Evolutionary conservation across 805 yeast species (phyloP).

Genomic region (Candida awuae): DNA sequence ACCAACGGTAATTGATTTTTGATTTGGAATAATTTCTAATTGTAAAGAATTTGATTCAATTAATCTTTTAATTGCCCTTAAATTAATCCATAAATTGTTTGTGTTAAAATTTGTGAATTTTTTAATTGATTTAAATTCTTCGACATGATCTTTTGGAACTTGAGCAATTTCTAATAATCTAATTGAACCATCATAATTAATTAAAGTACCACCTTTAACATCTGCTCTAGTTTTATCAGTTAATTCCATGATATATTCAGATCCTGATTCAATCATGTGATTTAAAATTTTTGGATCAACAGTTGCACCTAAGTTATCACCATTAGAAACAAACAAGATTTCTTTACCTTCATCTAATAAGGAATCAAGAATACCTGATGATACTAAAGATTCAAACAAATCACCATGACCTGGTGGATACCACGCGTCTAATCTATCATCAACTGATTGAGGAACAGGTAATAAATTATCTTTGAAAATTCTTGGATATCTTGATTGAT

Average conservation of each 20-base stretch:
- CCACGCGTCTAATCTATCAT: constrained; percentile 81
- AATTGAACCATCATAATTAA: constrained; percentile 90
- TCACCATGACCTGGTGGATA: constrained; percentile 99
- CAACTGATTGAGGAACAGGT: constrained; percentile 78
- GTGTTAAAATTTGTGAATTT: constrained; percentile 98
- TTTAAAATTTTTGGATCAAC: constrained; percentile 84
- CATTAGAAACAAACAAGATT: constrained; percentile 89
- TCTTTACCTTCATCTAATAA: constrained; percentile 91
- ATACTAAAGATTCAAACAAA: constrained; percentile 79
- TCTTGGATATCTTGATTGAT: constrained; percentile 97
- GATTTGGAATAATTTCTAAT: constrained; percentile 94
- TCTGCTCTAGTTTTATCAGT: constrained; percentile 99
- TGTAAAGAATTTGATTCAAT: constrained; percentile 75
- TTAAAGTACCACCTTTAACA: constrained; percentile 98
- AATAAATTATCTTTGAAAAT: constrained; percentile 90
- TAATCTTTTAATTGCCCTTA: constrained; percentile 87
- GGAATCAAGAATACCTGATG: constrained; percentile 87
- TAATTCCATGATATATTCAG: constrained; percentile 97
- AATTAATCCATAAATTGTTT: constrained; percentile 94
- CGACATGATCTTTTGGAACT: constrained; percentile 97
- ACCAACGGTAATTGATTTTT: constrained; percentile 73
- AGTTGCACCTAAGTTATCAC: constrained; percentile 98
- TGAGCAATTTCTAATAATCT: constrained; percentile 95
- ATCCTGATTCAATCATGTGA: constrained; percentile 85
- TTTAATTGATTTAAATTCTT: constrained; percentile 95